Percentiles rank a stretch among this genome's conserved stretches.
phyloP scores from a whole-genome alignment of 495 filamentous ascomycete genomes.

The Penicillium maclennaniae region DNA sequence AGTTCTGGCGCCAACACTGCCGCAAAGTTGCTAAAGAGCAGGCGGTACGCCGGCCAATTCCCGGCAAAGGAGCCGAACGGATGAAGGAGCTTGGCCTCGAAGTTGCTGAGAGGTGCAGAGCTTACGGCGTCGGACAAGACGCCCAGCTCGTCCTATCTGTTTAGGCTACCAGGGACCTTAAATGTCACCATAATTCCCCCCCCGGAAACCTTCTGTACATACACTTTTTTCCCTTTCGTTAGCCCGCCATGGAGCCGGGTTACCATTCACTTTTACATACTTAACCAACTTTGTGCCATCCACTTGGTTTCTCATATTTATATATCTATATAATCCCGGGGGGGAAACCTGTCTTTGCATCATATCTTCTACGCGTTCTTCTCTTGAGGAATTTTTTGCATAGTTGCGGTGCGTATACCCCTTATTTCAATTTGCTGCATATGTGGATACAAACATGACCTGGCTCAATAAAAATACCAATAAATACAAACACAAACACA shows the following conservation, averaged over 20 bases:
- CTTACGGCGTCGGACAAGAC: slow-evolving; percentile 55
- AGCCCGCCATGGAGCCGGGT: slow-evolving; percentile 19
- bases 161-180: slow-evolving; percentile 34
- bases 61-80: slow-evolving; percentile 84
- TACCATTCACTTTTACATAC: slow-evolving; percentile 27
- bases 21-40: slow-evolving; percentile 62
- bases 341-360: slow-evolving; percentile 24
- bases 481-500: not conserved
- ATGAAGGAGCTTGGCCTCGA: slow-evolving; percentile 92
- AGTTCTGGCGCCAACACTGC: slow-evolving; percentile 80
- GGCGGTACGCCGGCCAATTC: slow-evolving; percentile 53
- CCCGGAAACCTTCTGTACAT: slow-evolving; percentile 32
- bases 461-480: not conserved
- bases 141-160: slow-evolving; percentile 80
- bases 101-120: slow-evolving; percentile 70
- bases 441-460: slow-evolving; percentile 18
- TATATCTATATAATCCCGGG: slow-evolving; percentile 21
- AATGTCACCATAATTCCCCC: slow-evolving; percentile 19
- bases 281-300: slow-evolving; percentile 21
- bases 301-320: slow-evolving; percentile 17
- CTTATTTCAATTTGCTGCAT: slow-evolving; percentile 35
- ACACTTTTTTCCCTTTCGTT: slow-evolving; percentile 25
- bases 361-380: slow-evolving; percentile 8
- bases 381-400: slow-evolving; percentile 27
- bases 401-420: slow-evolving; percentile 41